Percentiles rank a stretch among this genome's conserved stretches.
These are phyloP conservation scores for Stromatinia cepivora DNA, from an alignment of 2,329 filamentous ascomycete genomes.

Conservation along the genomic window DNA sequence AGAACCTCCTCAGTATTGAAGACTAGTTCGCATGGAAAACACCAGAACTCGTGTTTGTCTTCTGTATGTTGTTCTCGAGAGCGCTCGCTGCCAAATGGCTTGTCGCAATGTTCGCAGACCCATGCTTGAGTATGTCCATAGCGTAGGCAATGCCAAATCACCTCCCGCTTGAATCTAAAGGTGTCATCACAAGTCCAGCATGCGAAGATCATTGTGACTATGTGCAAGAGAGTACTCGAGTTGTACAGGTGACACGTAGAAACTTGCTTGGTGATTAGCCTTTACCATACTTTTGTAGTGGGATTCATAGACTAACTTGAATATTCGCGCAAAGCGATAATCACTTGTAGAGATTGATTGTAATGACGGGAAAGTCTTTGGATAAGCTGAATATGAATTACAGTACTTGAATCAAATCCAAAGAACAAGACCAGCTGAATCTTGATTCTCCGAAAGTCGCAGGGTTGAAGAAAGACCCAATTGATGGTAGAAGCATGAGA, in stretches of 20 bases:
- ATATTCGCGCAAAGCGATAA: too few species aligned
- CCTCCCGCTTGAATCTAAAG: not conserved
- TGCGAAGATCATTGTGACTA: not conserved
- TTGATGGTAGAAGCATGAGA: not conserved
- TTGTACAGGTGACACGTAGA: too few species aligned
- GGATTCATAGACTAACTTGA: not conserved
- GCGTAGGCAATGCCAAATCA: not conserved
- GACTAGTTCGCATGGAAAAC: not conserved
- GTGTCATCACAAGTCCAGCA: not conserved
- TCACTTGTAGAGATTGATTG: not conserved
- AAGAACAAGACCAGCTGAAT: not conserved
- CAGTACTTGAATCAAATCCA: not conserved
- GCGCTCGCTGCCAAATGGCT: not conserved
- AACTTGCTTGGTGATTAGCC: not conserved
- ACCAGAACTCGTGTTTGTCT: not conserved
- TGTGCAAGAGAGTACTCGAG: not conserved
- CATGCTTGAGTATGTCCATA: not conserved
- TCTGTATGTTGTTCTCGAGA: not conserved
- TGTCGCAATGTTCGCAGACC: not conserved
- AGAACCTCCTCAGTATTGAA: not conserved
- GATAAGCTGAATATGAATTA: not conserved
- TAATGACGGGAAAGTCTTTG: not conserved
- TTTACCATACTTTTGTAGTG: not conserved
- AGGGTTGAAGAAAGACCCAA: not conserved
- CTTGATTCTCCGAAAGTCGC: not conserved